Evolutionary conservation across 805 yeast genomes (phyloP), one percentile per base, ranked within the genome.

Genomic region (Priceomyces melissophilus): DNA sequence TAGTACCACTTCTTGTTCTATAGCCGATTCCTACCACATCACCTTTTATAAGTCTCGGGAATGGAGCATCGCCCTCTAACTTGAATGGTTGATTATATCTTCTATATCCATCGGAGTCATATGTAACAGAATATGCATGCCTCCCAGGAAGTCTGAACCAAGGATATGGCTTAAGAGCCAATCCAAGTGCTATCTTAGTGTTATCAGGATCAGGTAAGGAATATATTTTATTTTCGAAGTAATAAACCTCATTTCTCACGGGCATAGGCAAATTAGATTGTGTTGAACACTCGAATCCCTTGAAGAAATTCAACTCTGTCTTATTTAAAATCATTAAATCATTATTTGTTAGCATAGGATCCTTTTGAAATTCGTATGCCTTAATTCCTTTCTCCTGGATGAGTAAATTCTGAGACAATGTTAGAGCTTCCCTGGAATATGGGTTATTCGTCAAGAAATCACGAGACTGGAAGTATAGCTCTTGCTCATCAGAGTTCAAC

Each of bases 21-120:
- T 87, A 85, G 0, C 99, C 99, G 23, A 91, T 78, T 2, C 99
- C 99, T 10, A 93, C 74, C 26, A 93, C 95, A 60, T 93, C 99
- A 25, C 97, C 97, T 48, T 84, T 81, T 28, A 78, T 74, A 35
- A 82, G 62, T 16, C 60, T 50, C 0, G 95, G 91, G 73, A 53
- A 82, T 51, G 50, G 76, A 45, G 57, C 75, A 45, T 58, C 87
- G 63, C 50, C 66, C 53, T 42, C 60, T 52, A 58, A 55, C 3
- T 63, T 54, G 43, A 87, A 87, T 4, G 96, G 88, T 58, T 85
- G 87, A 58, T 87, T 88, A 46, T 78, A 75, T 40, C 97, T 74
- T 42, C 95, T 74, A 43, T 76, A 71, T 3, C 98, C 99, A 39
- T 76, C 76, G 4, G 95, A 85, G 47, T 89, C 96, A 61, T 91